Base-by-base conservation (phyloP, 2,329 filamentous ascomycete species). In the Podosphaera xanthii region DNA sequence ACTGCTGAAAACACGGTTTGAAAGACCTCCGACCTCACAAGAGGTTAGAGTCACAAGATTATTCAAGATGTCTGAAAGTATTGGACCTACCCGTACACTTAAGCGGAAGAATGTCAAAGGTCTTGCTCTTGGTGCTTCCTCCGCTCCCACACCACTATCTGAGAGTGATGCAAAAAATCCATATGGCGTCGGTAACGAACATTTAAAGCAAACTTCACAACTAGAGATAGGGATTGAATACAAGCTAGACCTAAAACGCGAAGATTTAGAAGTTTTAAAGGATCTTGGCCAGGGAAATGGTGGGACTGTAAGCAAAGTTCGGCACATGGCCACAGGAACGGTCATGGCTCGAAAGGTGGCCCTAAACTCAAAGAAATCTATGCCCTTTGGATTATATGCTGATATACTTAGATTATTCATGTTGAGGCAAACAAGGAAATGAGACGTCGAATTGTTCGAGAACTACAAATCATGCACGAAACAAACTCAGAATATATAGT, bases 61-160 rank as follows among this genome's bases (percentile, higher is more conserved):
- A 57, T 14, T 57, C 44, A 61, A 44, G 5, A 84, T 84, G 81
- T 77, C 77, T 46, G 68, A 68, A 59, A 64, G 59, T 66, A 80
- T 83, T 67, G 82, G 83, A 65, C 78, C 79, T 63, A 79, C 79
- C 72, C 80, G 80, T 72, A 94, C 92, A 62, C 86, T 98, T 83
- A 97, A 96, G 83, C 85, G 91, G 77, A 96, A 97, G 81, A 98
- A 98, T 71, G 86, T 94, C 72, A 97, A 97, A 75, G 91, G 90
- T 44, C 83, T 98, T 57, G 90, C 89, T 65, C 77, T 98, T 69
- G 90, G 82, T 67, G 83, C 87, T 57, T 82, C 85, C 33, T 78
- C 85, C 54, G 87, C 88, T 62, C 75, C 80, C 57, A 74, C 81
- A 59, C 80, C 83, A 59, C 83, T 87, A 36, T 84, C 87, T 53